phyloP scores from a whole-genome alignment of 768 basidiomycete genomes.

The Heimioporus sp. region DNA sequence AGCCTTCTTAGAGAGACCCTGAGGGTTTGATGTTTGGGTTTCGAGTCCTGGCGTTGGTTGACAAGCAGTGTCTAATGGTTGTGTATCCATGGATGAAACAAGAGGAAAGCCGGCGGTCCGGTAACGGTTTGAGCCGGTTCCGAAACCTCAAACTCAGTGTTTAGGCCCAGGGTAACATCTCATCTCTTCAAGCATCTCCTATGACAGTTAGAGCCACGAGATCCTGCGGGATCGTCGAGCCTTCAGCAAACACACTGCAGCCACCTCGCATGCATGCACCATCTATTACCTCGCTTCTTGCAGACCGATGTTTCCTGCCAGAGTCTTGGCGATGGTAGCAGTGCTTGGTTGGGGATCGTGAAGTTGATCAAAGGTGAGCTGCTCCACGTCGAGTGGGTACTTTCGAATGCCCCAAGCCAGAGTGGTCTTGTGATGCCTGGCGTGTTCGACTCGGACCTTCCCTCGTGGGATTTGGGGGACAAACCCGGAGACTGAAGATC shows the following conservation, averaged over 20 bases:
- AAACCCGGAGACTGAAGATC: slow-evolving; percentile 67
- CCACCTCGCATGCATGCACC: slow-evolving; percentile 75
- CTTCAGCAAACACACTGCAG: slow-evolving; percentile 71
- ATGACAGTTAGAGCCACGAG: slow-evolving; percentile 24
- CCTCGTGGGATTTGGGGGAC: slow-evolving; percentile 54
- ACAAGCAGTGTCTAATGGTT: slow-evolving; percentile 6
- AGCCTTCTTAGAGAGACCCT: slow-evolving; percentile 70
- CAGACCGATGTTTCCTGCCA: slow-evolving; percentile 24
- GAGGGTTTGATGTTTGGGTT: slow-evolving; percentile 13
- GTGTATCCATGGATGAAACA: slow-evolving; percentile 17
- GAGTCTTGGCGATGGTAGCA: slow-evolving; percentile 75
- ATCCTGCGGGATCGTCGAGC: slow-evolving; percentile 48
- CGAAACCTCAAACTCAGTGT: too few relatives aligned
- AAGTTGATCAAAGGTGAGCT: slow-evolving; percentile 60
- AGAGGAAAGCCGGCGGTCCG: neutral
- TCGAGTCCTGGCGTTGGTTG: slow-evolving; percentile 14
- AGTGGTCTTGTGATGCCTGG: slow-evolving; percentile 65
- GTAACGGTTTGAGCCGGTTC: slow-evolving; percentile 16
- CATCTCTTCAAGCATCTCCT: too few relatives aligned
- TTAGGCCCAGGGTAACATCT: slow-evolving; percentile 1
- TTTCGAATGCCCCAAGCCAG: slow-evolving; percentile 39
- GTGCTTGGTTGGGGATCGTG: slow-evolving; percentile 78
- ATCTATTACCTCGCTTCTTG: neutral
- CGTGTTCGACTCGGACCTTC: slow-evolving; percentile 87
- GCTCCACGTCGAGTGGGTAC: slow-evolving; percentile 83